Evolutionary conservation across 805 yeast species (phyloP), one percentile per base, ranked within the genome.

Genomic region (Cyberlindnera suaveolens): DNA sequence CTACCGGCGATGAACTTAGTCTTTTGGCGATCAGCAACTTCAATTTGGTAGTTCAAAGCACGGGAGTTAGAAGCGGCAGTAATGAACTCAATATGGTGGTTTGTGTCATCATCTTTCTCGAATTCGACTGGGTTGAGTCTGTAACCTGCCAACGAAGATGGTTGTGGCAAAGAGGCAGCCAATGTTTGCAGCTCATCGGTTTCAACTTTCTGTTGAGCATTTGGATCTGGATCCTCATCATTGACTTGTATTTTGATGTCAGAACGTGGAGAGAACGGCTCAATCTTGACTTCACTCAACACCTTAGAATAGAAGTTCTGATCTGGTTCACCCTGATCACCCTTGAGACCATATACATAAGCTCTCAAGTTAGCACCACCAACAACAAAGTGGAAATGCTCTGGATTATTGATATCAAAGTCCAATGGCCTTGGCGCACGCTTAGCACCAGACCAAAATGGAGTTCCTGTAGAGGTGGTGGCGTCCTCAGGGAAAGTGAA

Each of bases 1-100:
- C 95, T 82, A 38, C 99, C 99, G 6, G 99, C 99, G 63, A 93
- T 91, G 58, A 91, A 88, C 70, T 93, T 93, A 32, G 99, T 93
- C 70, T 85, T 87, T 40, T 82, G 80, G 49, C 81, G 78, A 60
- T 91, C 97, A 31, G 91, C 97, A 11, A 88, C 70, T 59, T 88
- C 96, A 53, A 91, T 89, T 34, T 79, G 75, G 61, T 91, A 91
- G 67, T 89, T 91, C 66, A 80, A 72, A 26, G 99, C 99, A 64
- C 99, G 82, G 66, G 96, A 80, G 64, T 93, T 93, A 3, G 98
- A 91, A 18, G 97, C 96, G 17, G 98, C 95, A 15, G 91, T 72
- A 54, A 93, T 93, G 65, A 93, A 93, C 62, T 91, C 96, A 56
- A 93, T 91, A 66, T 93, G 99, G 61, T 88, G 96, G 63, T 93